Conservation (phyloP, 306 rosid genomes). For the Astragalus membranaceus region DNA sequence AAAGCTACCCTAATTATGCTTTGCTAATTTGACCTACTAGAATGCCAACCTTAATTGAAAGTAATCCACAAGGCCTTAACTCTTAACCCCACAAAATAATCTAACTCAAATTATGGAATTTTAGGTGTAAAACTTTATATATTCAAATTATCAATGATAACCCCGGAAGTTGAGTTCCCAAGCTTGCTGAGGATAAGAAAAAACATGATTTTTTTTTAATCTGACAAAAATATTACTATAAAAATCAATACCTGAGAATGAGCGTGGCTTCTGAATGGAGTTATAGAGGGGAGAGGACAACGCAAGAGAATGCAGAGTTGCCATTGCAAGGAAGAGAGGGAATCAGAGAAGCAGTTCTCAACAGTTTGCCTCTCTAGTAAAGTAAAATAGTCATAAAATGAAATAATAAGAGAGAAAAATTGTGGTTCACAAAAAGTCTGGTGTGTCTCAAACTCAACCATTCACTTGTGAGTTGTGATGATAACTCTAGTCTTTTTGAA, state of each 20-base stretch:
- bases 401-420: constrained; percentile 1
- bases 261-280: constrained; percentile 50
- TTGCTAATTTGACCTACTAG: neutral
- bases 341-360: neutral
- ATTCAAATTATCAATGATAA: neutral
- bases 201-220: no score
- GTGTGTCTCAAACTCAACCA: constrained; percentile 69
- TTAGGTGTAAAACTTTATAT: neutral
- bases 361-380: neutral
- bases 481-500: constrained; percentile 10
- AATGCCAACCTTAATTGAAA: neutral
- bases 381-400: neutral
- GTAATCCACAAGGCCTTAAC: neutral
- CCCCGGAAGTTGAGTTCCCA: neutral
- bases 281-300: constrained; percentile 54
- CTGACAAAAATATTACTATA: no score
- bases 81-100: neutral
- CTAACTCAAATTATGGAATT: neutral
- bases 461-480: constrained; percentile 36
- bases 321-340: constrained; percentile 42
- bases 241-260: constrained; percentile 35
- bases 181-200: neutral
- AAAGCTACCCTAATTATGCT: neutral
- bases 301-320: constrained; percentile 72
- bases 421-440: constrained; percentile 44